Base-by-base conservation (phyloP, 108 stramenopile species). In the Pseudonitzschia delicatissima region DNA sequence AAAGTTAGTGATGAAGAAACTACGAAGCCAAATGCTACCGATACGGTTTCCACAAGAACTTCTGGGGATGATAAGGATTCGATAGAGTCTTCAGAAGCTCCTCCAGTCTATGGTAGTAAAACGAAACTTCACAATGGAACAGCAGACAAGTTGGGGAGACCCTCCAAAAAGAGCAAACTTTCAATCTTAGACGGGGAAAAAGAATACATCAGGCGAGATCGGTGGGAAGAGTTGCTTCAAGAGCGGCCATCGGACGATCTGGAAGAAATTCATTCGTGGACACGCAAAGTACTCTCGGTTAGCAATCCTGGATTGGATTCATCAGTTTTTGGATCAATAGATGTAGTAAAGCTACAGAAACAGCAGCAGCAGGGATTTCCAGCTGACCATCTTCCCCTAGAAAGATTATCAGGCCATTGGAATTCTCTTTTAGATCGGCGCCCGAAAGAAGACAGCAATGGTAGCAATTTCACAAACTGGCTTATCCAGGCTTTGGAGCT, bases 401-500 rank as follows among this genome's bases (percentile, higher is more conserved):
- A 59, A 4, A n/a, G 34, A 34, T 29, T 34, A 34, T 59, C 58
- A 11, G 33, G 9, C 29, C 33, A 34, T 29, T 23, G 34, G 21
- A 29, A 35, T 4, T 2, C 34, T 9, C 58, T 59, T 8, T 59
- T 32, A 31, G 58, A 59, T 44, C 17, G n/a, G 7, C 58, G 58
- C 7, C 58, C 58, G 1, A 5, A 32, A 8, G 60, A 21, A 20
- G 39, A 39, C 4, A 5, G 20, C 25, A 36, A 61, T 35, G 20
- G 7, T 2, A 39, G 20, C 12, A 40, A 35, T n/a, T 17, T 61
- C 2, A 61, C 17, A n/a, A 40, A n/a, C 18, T 61, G 60, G 60
- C 60, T 42, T 23, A n/a, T 61, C 6, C n/a, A 35, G 37, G 60
- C 39, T 28, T 23, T 61, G 18, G 39, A 61, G n/a, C 36, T 40